Conservation (phyloP, 345 rosid genomes). For the Pistacia integerrima region DNA sequence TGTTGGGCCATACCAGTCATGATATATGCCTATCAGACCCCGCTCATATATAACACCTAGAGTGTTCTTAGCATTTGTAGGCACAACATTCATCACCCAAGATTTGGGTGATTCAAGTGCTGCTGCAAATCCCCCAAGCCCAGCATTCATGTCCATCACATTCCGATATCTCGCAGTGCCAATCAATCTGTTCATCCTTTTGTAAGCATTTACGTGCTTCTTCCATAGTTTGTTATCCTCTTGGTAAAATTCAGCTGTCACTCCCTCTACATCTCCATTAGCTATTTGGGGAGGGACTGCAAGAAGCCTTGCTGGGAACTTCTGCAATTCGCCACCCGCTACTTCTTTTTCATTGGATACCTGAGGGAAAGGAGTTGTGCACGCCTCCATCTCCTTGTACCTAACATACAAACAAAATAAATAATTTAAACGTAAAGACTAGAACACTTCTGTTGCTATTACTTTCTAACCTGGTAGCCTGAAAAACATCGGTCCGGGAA, state of each 20-base stretch:
- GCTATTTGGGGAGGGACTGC: constrained; percentile 77
- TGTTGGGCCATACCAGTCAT: constrained; percentile 72
- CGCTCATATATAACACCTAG: constrained; percentile 86
- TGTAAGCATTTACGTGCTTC: constrained; percentile 72
- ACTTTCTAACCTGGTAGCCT: not conserved
- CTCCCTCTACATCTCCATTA: constrained; percentile 59
- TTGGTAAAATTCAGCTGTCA: constrained; percentile 56
- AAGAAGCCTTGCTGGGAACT: constrained; percentile 86
- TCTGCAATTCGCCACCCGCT: constrained; percentile 82
- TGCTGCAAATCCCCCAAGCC: constrained; percentile 92
- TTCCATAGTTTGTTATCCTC: constrained; percentile 76
- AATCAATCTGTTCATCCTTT: constrained; percentile 65
- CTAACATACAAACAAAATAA: constrained; percentile 34
- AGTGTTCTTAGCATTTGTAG: constrained; percentile 71
- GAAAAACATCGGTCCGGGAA: not conserved
- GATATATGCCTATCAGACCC: constrained; percentile 91
- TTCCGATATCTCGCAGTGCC: constrained; percentile 85
- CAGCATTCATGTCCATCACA: constrained; percentile 96
- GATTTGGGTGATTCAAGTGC: constrained; percentile 85
- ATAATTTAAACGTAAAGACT: constrained; percentile 6
- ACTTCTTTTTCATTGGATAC: constrained; percentile 64
- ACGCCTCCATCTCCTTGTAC: constrained; percentile 76
- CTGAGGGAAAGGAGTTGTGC: constrained; percentile 75
- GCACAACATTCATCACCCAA: constrained; percentile 98
- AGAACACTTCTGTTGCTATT: not conserved